Percentiles rank a stretch among this genome's conserved stretches.
These are phyloP conservation scores for Schizonepeta tenuifolia DNA, from an alignment of 257 asterid genomes.

Conservation along the genomic window DNA sequence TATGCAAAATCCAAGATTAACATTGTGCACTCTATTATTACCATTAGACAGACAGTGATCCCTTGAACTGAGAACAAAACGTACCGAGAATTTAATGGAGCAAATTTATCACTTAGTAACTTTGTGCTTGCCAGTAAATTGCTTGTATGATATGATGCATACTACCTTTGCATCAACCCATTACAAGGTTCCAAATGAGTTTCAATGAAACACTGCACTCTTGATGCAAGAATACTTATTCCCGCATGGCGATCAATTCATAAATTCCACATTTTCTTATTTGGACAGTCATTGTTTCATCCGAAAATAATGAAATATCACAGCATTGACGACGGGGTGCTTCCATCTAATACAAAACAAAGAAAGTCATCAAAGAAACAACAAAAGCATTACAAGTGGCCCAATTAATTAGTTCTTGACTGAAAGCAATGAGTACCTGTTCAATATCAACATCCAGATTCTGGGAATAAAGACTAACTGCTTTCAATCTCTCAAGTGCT, in stretches of 20 bases:
- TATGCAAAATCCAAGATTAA: not conserved
- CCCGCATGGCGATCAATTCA: slow-evolving; percentile 61
- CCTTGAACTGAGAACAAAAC: not conserved
- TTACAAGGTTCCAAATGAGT: slow-evolving; percentile 21
- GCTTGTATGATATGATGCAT: slow-evolving; percentile 17
- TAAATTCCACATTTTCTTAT: slow-evolving; percentile 61
- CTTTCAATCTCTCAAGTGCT: slow-evolving; percentile 45
- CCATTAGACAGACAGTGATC: not conserved
- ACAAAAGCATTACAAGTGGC: slow-evolving; percentile 6
- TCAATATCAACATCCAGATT: slow-evolving; percentile 41
- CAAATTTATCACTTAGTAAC: slow-evolving; percentile 5
- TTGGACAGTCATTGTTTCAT: slow-evolving; percentile 46
- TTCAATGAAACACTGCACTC: slow-evolving; percentile 20
- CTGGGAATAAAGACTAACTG: slow-evolving; percentile 49
- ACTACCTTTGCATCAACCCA: slow-evolving; percentile 13
- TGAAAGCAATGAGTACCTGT: slow-evolving; percentile 47
- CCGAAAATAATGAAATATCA: slow-evolving; percentile 53
- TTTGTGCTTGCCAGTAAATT: slow-evolving; percentile 19
- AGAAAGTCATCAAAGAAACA: slow-evolving; percentile 22
- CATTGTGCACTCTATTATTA: not conserved
- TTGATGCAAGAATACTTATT: slow-evolving; percentile 25
- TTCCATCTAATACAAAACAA: slow-evolving; percentile 47
- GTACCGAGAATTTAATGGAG: slow-evolving; percentile 21
- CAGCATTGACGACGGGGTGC: slow-evolving; percentile 77
- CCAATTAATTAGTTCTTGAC: slow-evolving; percentile 6